phyloP scores from a whole-genome alignment of 768 basidiomycete genomes.

The Podaxis mareebaensis region DNA sequence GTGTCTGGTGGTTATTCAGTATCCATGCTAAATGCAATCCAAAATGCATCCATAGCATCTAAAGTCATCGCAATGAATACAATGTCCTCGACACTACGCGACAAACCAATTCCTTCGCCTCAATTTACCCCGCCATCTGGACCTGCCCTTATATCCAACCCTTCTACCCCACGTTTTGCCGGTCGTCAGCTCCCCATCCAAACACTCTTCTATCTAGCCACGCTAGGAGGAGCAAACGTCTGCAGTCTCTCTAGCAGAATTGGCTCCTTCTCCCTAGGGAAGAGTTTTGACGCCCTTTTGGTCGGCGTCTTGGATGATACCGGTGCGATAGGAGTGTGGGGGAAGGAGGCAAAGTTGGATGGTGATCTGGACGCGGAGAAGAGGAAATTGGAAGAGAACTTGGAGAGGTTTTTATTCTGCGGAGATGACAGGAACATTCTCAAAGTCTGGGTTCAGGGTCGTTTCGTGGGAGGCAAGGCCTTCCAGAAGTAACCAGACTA shows the following conservation, averaged over 20 bases:
- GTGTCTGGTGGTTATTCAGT: slow-evolving; percentile 85
- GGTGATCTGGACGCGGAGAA: slow-evolving; percentile 26
- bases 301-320: slow-evolving; percentile 56
- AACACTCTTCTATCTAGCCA: slow-evolving; percentile 87
- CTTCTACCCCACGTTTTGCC: slow-evolving; percentile 35
- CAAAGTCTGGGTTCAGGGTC: slow-evolving; percentile 83
- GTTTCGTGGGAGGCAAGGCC: slow-evolving; percentile 68
- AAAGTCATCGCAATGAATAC: slow-evolving; percentile 66
- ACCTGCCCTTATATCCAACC: neutral
- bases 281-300: slow-evolving; percentile 88
- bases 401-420: slow-evolving; percentile 86
- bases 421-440: slow-evolving; percentile 86
- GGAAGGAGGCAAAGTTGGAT: slow-evolving; percentile 17
- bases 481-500: slow-evolving; percentile 5
- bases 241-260: slow-evolving; percentile 67
- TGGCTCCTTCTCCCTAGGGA: slow-evolving; percentile 79
- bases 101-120: neutral
- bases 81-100: neutral
- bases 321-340: slow-evolving; percentile 49
- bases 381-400: slow-evolving; percentile 49
- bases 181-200: slow-evolving; percentile 69
- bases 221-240: slow-evolving; percentile 85
- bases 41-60: slow-evolving; percentile 76
- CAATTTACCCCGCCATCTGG: slow-evolving; percentile 15
- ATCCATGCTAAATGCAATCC: slow-evolving; percentile 76